Conservation (phyloP, 176 grass and related monocot species). For the Lolium multiflorum region DNA sequence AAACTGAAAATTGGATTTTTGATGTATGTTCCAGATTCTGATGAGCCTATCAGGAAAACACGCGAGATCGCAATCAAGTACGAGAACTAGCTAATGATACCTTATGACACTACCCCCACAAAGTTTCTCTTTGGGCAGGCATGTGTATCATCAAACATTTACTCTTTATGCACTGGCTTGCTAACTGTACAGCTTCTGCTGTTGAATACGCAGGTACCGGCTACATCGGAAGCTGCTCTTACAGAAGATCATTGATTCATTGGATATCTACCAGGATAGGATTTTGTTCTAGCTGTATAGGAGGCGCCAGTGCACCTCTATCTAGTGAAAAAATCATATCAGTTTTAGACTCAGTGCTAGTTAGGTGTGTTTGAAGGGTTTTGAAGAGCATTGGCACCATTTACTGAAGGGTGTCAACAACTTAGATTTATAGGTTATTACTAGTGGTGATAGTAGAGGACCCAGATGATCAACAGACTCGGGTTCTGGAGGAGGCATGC, state of each 20-base stretch:
- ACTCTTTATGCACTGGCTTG: not conserved
- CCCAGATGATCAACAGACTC: not conserved
- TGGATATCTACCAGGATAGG: conserved; percentile 81
- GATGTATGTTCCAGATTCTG: conserved; percentile 60
- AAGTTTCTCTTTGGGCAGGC: not conserved
- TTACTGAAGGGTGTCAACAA: not conserved
- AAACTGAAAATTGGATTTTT: conserved; percentile 14
- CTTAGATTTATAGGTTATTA: not conserved
- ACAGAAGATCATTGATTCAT: conserved; percentile 72
- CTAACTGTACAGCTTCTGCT: conserved; percentile 9
- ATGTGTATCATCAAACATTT: not conserved
- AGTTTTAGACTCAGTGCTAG: conserved; percentile 11
- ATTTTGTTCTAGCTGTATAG: conserved; percentile 76
- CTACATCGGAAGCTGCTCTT: conserved; percentile 85
- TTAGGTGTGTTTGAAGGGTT: conserved; percentile 3
- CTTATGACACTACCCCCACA: not conserved
- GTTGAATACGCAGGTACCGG: conserved; percentile 62
- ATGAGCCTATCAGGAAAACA: conserved; percentile 69
- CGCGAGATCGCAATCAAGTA: conserved; percentile 82
- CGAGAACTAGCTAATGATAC: not conserved
- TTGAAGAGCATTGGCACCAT: conserved; percentile 13
- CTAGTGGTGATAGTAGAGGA: not conserved
- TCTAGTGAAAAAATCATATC: not conserved
- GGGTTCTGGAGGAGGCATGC: not conserved
- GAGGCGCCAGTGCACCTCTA: not conserved